Evolutionary conservation across 148 eudicot species (phyloP), one percentile per base, ranked within the genome.

Genomic region (Vaccinium macrocarpon): DNA sequence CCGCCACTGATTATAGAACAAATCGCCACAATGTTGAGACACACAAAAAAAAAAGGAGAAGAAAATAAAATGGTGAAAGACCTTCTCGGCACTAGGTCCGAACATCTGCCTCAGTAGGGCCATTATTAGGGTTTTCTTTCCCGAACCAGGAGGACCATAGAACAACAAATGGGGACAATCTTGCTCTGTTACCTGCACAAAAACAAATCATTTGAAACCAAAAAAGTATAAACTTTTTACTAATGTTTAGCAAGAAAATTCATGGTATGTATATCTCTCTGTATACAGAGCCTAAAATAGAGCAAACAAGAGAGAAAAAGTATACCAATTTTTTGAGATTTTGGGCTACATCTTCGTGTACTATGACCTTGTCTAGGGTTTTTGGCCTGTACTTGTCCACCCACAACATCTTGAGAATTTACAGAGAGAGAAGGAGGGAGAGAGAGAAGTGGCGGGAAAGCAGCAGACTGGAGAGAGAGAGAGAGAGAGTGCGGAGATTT

Each of bases 101-200:
- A 94, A 96, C 92, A 96, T 96, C 89, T 96, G 95, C 61, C 97
- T 88, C 29, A 94, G 94, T 86, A 96, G 89, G 64, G 97, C 99
- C 97, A 93, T 92, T 19, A 96, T 91, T 87, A 96, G 98, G 91
- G 99, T 94, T 91, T 96, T 96, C 93, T 96, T 96, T 49, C 99
- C 99, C 0, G 94, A 86, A 48, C 99, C 99, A 27, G 97, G 88
- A 6, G 98, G 99, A 53, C 99, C 98, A 81, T 94, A 94, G 80
- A 96, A 96, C 84, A 96, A 90, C 88, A 96, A 87, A 89, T 96
- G 99, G 0, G 99, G 99, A 77, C 99, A 96, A 91, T 96, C 99
- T 88, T 94, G 95, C 91, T 96, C 99, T 18, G 94, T 84, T 15
- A 94, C 99, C 97, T 94, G 83, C 49, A 64, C 71, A 82, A 64